phyloP scores from a whole-genome alignment of 2,329 filamentous ascomycete species.

The Xylariaceae sp. region DNA sequence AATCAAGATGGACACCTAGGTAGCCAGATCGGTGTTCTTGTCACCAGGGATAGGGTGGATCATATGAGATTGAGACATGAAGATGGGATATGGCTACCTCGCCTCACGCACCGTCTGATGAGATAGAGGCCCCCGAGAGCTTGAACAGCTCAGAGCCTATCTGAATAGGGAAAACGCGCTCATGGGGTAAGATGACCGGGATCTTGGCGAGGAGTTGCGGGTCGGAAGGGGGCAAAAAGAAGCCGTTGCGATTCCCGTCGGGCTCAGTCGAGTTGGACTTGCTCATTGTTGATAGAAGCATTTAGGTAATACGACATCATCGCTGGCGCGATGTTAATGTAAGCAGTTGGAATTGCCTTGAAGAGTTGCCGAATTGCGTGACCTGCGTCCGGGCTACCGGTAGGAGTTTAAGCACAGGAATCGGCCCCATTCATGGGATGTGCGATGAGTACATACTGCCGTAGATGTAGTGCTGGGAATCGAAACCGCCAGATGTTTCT shows the following conservation, averaged over 20 bases:
- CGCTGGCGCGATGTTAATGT: constrained; percentile 6
- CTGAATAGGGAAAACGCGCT: constrained; percentile 71
- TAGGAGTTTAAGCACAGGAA: too few relatives aligned
- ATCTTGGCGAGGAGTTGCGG: constrained; percentile 44
- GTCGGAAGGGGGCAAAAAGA: constrained; percentile 31
- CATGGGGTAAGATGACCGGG: constrained; percentile 59
- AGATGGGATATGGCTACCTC: constrained; percentile 4
- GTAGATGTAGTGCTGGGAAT: too few relatives aligned
- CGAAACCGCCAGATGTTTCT: too few relatives aligned
- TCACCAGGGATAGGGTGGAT: neutral
- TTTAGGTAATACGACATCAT: constrained; percentile 26
- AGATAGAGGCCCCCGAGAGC: constrained; percentile 67
- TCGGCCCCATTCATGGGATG: too few relatives aligned
- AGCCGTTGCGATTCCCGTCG: constrained; percentile 26
- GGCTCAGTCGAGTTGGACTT: constrained; percentile 30
- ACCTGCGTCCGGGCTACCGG: too few relatives aligned
- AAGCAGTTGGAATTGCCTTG: constrained; percentile 1
- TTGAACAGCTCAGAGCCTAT: constrained; percentile 69
- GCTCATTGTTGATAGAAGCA: constrained; percentile 28
- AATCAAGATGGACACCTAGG: neutral
- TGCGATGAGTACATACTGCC: too few relatives aligned
- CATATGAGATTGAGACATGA: neutral
- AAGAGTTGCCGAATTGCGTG: too few relatives aligned
- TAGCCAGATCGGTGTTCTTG: neutral
- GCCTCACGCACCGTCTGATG: constrained; percentile 60